Percentiles rank a stretch among this genome's conserved stretches.
These are phyloP conservation scores for Stagonosporopsis cucurbitacearum DNA, from an alignment of 2,329 filamentous ascomycete genomes.

Conservation along the genomic window DNA sequence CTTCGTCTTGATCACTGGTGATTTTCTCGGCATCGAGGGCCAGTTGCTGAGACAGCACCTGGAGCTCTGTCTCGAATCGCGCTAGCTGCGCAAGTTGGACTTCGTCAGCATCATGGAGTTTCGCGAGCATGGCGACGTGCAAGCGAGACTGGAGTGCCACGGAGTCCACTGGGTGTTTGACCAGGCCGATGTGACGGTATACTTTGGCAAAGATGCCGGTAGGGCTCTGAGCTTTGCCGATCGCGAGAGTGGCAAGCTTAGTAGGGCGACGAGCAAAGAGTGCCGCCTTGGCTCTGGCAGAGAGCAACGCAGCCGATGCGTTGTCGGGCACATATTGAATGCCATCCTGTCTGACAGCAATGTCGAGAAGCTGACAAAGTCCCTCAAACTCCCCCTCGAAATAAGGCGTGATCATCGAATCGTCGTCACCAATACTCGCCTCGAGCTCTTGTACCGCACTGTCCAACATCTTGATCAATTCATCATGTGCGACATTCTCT, in stretches of 20 bases:
- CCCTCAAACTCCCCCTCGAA: slow-evolving; percentile 49
- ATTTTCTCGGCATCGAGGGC: slow-evolving; percentile 44
- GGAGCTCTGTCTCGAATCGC: slow-evolving; percentile 51
- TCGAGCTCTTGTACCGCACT: slow-evolving; percentile 42
- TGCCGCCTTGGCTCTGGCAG: slow-evolving; percentile 35
- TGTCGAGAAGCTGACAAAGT: slow-evolving; percentile 46
- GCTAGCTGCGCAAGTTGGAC: slow-evolving; percentile 50
- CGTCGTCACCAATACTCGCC: slow-evolving; percentile 36
- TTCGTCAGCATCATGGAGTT: slow-evolving; percentile 39
- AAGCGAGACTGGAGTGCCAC: slow-evolving; percentile 39
- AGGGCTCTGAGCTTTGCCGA: slow-evolving; percentile 17
- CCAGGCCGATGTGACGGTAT: slow-evolving; percentile 35
- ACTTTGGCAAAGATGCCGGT: slow-evolving; percentile 31
- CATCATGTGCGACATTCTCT: slow-evolving; percentile 39
- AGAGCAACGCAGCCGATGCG: slow-evolving; percentile 20
- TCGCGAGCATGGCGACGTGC: slow-evolving; percentile 38
- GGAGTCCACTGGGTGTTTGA: slow-evolving; percentile 26
- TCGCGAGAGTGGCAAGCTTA: slow-evolving; percentile 23
- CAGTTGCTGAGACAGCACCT: slow-evolving; percentile 47
- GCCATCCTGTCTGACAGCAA: slow-evolving; percentile 25
- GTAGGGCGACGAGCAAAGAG: slow-evolving; percentile 48
- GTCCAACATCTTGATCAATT: slow-evolving; percentile 39
- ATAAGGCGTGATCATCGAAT: slow-evolving; percentile 36
- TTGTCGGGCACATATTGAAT: slow-evolving; percentile 8
- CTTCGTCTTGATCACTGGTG: slow-evolving; percentile 37